Conservation (phyloP, 305 asterid genomes). For the Fraxinus latifolia region DNA sequence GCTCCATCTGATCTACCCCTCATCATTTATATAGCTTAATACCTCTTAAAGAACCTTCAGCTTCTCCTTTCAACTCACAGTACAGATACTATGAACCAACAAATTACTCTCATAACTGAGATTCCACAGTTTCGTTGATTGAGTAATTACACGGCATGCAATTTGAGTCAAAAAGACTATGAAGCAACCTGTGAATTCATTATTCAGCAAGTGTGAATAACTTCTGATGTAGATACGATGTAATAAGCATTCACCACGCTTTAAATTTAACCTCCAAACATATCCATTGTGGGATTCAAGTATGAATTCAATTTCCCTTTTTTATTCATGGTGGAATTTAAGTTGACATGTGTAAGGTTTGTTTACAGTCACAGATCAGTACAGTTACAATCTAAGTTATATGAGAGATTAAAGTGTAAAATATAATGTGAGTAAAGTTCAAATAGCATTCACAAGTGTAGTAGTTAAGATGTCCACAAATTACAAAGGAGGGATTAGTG, state of each 20-base stretch:
- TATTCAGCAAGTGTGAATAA: background rate
- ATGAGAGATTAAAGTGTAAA: background rate
- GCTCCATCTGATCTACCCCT: slow-evolving; percentile 85
- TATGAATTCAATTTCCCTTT: background rate
- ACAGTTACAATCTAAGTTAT: background rate
- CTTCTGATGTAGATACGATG: background rate
- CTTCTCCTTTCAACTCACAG: slow-evolving; percentile 25
- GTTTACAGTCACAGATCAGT: background rate
- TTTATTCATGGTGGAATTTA: background rate
- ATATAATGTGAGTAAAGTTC: background rate
- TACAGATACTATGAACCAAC: slow-evolving; percentile 29
- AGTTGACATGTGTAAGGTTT: background rate
- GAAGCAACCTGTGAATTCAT: background rate
- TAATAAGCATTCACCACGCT: background rate
- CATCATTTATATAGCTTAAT: slow-evolving; percentile 47
- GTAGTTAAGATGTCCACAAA: background rate
- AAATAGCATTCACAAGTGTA: background rate
- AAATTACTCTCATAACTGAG: slow-evolving; percentile 23
- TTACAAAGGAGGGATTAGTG: background rate
- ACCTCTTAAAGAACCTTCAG: slow-evolving; percentile 25
- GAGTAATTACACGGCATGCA: background rate
- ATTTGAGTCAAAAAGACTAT: slow-evolving; percentile 1
- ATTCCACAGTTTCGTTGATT: slow-evolving; percentile 22
- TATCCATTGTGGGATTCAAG: background rate
- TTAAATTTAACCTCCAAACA: slow-evolving; percentile 1